Conservation (phyloP, 768 basidiomycete genomes). For the Sporobolomyces pararoseus region DNA sequence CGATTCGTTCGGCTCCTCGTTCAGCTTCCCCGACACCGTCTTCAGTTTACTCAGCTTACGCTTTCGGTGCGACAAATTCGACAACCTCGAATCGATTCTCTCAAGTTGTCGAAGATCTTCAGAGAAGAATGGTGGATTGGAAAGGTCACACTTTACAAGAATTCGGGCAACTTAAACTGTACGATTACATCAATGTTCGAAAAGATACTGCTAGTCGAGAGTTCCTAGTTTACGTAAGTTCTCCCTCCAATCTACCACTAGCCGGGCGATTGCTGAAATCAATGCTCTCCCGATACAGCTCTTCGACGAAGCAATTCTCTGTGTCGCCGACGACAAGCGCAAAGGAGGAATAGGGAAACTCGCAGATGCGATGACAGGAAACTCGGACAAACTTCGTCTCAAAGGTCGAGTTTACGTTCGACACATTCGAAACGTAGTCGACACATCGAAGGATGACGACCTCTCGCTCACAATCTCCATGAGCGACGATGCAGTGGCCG, state of each 20-base stretch:
- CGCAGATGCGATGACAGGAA: conserved; percentile 56
- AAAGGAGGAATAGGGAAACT: conserved; percentile 71
- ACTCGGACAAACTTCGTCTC: conserved; percentile 70
- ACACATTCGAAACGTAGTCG: conserved; percentile 84
- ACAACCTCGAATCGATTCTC: conserved; percentile 57
- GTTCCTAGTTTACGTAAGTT: conserved; percentile 68
- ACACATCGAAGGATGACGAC: conserved; percentile 66
- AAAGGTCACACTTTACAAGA: conserved; percentile 79
- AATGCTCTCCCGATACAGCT: conserved; percentile 54
- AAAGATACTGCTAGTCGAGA: conserved; percentile 85
- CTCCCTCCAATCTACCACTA: neutral
- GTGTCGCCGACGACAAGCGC: conserved; percentile 94
- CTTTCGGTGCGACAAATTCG: conserved; percentile 20
- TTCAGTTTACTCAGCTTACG: conserved; percentile 33
- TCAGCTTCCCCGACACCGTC: conserved; percentile 19
- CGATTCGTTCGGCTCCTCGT: conserved; percentile 11
- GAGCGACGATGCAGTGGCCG: conserved; percentile 85
- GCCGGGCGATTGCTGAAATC: no score
- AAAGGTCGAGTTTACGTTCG: conserved; percentile 94
- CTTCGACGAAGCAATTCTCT: conserved; percentile 96
- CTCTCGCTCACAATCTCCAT: conserved; percentile 94
- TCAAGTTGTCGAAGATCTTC: conserved; percentile 80
- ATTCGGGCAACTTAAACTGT: conserved; percentile 84
- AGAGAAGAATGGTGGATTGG: conserved; percentile 89
- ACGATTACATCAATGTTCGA: conserved; percentile 81